Evolutionary conservation across 768 basidiomycete species (phyloP).

Genomic region (Boletus vermiculosoides): DNA sequence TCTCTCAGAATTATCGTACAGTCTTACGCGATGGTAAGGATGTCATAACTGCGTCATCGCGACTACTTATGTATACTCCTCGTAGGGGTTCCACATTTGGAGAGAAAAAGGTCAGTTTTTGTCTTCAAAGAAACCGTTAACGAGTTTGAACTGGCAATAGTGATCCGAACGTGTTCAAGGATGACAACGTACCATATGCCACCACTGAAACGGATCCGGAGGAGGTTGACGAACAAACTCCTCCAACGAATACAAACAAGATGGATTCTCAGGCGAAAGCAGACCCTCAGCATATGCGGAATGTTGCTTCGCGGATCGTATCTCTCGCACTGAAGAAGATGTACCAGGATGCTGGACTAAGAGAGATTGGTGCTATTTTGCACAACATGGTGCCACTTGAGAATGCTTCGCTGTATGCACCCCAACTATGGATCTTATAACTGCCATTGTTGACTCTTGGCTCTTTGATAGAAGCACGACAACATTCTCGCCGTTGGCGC

Average conservation of each 20-base stretch:
- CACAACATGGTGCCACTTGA: background rate
- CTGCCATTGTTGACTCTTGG: background rate
- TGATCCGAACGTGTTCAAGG: background rate
- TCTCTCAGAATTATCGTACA: constrained; percentile 1
- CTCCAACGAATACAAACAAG: background rate
- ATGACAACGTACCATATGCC: too few relatives aligned
- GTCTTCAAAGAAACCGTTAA: background rate
- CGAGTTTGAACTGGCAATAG: background rate
- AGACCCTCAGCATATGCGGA: background rate
- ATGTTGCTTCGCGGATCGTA: background rate
- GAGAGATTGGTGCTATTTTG: background rate
- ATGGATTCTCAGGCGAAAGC: background rate
- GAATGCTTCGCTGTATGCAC: background rate
- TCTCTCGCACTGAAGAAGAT: background rate
- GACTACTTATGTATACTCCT: background rate
- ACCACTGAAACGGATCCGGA: background rate
- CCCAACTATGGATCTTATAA: background rate
- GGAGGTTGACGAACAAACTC: background rate
- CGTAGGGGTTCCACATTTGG: constrained; percentile 1
- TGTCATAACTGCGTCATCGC: too few relatives aligned
- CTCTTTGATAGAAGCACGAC: background rate
- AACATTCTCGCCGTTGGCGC: background rate
- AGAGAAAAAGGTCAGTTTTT: background rate
- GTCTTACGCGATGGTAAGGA: background rate
- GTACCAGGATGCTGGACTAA: background rate